A percentile compares a stretch with the other conserved stretches of the same genome.
Conservation (phyloP, 2,329 filamentous ascomycete species). For the Aspergillus niger region DNA sequence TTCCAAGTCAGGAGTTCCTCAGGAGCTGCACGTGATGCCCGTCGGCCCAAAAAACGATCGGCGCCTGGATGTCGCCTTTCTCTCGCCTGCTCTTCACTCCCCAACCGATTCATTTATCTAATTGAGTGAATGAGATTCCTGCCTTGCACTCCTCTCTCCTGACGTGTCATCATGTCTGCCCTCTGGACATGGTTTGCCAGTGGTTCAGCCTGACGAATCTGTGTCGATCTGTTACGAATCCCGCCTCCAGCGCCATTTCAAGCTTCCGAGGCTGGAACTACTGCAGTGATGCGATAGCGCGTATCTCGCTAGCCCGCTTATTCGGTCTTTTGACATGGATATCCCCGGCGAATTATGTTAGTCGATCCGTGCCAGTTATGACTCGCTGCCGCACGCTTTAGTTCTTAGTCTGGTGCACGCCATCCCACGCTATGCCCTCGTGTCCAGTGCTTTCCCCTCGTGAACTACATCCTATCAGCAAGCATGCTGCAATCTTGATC, state of each 20-base stretch:
- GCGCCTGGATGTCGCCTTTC: slow-evolving; percentile 2
- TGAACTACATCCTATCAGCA: background rate
- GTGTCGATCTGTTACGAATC: background rate
- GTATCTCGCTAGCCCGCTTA: background rate
- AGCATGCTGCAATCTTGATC: background rate
- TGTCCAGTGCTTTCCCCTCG: background rate
- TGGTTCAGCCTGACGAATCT: background rate
- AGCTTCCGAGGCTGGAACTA: background rate
- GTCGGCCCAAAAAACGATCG: slow-evolving; percentile 8
- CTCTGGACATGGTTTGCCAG: background rate
- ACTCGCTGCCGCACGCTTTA: background rate
- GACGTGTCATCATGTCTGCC: too few species aligned
- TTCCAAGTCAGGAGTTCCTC: slow-evolving; percentile 6
- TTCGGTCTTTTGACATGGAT: background rate
- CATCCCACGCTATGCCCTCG: background rate
- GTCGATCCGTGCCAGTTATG: background rate
- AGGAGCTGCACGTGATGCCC: slow-evolving; percentile 13
- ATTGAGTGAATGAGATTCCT: too few species aligned
- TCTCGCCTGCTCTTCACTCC: background rate
- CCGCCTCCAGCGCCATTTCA: background rate
- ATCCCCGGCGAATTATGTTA: background rate
- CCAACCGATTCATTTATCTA: too few species aligned
- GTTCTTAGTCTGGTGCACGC: background rate
- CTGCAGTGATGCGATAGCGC: slow-evolving; percentile 2
- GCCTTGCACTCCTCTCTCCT: too few species aligned